phyloP scores from a whole-genome alignment of 768 basidiomycete species.

The Boletales sp. region DNA sequence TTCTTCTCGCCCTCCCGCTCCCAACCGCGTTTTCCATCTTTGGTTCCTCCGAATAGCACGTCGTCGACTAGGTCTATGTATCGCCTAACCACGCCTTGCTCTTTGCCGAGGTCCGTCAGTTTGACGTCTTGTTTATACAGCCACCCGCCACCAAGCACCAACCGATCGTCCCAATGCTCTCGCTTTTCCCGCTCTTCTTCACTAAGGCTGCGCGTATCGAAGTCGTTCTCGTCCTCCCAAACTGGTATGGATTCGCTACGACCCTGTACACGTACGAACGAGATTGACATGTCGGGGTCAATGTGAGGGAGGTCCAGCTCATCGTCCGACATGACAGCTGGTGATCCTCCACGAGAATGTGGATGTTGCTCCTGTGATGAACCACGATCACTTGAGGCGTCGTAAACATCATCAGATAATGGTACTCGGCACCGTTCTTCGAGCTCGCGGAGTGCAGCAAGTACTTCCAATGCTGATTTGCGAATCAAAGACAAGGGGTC shows the following conservation, averaged over 20 bases:
- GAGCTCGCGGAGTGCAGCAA: slow-evolving; percentile 71
- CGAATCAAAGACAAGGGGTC: slow-evolving; percentile 72
- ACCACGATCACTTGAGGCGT: slow-evolving; percentile 69
- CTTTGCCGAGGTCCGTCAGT: slow-evolving; percentile 51
- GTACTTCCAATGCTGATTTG: slow-evolving; percentile 77
- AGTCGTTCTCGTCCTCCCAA: slow-evolving; percentile 71
- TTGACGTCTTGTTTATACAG: slow-evolving; percentile 67
- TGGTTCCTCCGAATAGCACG: slow-evolving; percentile 65
- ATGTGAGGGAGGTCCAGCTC: slow-evolving; percentile 28
- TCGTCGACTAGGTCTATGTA: slow-evolving; percentile 82
- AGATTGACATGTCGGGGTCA: slow-evolving; percentile 62
- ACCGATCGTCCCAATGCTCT: slow-evolving; percentile 77
- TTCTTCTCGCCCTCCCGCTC: slow-evolving; percentile 43
- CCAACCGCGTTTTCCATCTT: slow-evolving; percentile 47
- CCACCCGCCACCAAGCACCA: slow-evolving; percentile 82
- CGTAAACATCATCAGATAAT: slow-evolving; percentile 78
- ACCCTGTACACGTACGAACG: slow-evolving; percentile 70
- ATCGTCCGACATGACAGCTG: slow-evolving; percentile 39
- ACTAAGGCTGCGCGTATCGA: slow-evolving; percentile 40
- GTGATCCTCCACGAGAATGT: slow-evolving; percentile 45
- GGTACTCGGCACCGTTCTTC: slow-evolving; percentile 79
- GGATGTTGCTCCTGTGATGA: slow-evolving; percentile 35
- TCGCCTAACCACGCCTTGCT: slow-evolving; percentile 49
- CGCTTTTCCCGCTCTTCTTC: slow-evolving; percentile 53
- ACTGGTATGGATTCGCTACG: slow-evolving; percentile 64